Base-by-base conservation (phyloP, 345 rosid species). In the Dimocarpus longan region DNA sequence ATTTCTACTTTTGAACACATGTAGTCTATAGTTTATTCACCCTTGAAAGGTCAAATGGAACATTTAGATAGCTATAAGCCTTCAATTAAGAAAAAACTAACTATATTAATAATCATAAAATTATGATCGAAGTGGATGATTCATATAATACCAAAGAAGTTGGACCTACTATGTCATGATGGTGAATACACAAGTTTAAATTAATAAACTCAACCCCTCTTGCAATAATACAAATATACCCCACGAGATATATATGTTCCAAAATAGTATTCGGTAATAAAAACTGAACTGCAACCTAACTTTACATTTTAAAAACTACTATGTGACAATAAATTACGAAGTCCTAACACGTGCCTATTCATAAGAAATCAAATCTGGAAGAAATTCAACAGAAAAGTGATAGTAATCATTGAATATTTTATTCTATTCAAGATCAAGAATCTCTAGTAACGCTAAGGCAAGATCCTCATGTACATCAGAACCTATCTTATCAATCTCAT, bases 401-500 rank as follows among this genome's bases (percentile, higher is more conserved):
- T 96, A 96, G 95, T 96, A 98, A 78, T 96, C 99, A 74, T 88
- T 93, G 83, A 96, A 96, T 74, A 94, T 66, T 83, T 86, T 90
- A 81, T 96, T 96, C 89, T 96, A 98, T 83, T 96, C 97, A 26
- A 97, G 95, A 82, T 96, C 99, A 88, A 96, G 95, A 86, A 96
- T 98, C 89, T 96, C 98, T 79, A 96, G 88, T 75, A 96, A 88
- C 80, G 99, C 99, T 10, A 97, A 93, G 79, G 99, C 97, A 57
- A 98, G 97, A 89, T 96, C 99, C 59, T 98, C 99, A 63, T 97
- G 95, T 21, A 91, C 90, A 86, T 96, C 98, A 50, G 98, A 96
- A 74, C 99, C 97, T 3, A 98, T 94, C 86, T 96, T 96, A 91
- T 96, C 99, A 83, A 96, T 90, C 87, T 96, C 99, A 86, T 96